Base-by-base conservation (phyloP, 176 grass and related monocot species). In the Luzula sylvatica region DNA sequence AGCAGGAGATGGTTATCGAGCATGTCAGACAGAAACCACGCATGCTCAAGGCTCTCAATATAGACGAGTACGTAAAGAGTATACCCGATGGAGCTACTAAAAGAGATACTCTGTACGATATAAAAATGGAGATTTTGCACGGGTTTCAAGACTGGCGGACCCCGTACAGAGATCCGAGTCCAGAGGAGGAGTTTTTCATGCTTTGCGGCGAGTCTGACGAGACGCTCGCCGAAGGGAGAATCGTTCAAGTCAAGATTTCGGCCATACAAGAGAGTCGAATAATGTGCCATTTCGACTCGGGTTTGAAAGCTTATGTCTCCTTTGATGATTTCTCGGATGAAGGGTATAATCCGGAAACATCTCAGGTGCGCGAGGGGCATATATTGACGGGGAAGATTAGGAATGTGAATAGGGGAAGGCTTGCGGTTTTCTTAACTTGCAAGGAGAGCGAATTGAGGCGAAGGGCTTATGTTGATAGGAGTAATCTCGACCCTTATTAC, bases 171-270 rank as follows among this genome's bases (percentile, higher is more conserved):
- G 93, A 98, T 24, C 93, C 81, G 46, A 86, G 38, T 46, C 58
- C 81, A 23, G 86, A 98, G 11, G 82, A 98, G 61, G 82, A 92
- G 65, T 98, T 98, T 55, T 79, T 73, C 68, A 78, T 98, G 93
- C 82, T 98, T 55, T 87, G 85, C 57, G 93, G 93, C 50, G 93
- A 98, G 82, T 86, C 86, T 56, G 86, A 92, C 19, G 86, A 98
- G 56, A 80, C 75, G 35, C 86, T 98, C 71, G 73, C 93, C 24
- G 93, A 98, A 56, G 93, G 93, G 64, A 98, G 78, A 59, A 69
- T 92, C 86, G 93, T 98, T 54, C 86, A 92, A 70, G 86, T 98
- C 41, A 92, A 71, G 23, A 72, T 98, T 22, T 71, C 85, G n/a
- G 49, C 70, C 65, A 63, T 98, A 59, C 86, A 92, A 66, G 86